Evolutionary conservation across 257 asterid genomes (phyloP).

Genomic region (Cynanchum wilfordii): DNA sequence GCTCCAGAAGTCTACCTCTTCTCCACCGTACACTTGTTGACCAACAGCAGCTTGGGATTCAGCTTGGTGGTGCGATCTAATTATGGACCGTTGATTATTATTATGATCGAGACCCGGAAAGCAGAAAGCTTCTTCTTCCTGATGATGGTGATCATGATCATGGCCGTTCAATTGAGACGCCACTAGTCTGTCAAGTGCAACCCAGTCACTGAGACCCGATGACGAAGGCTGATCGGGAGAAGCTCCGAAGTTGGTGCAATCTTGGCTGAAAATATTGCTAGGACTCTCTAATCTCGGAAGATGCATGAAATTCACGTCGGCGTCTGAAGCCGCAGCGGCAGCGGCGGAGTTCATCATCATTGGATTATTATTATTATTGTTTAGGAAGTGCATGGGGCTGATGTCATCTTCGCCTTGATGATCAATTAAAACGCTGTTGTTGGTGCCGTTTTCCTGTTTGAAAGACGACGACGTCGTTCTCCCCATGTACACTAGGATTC

Average conservation of each 20-base stretch:
- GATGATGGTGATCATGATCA: constrained; percentile 15
- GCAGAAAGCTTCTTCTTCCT: constrained; percentile 36
- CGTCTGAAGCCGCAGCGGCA: too few species aligned
- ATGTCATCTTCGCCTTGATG: not conserved
- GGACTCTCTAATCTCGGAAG: constrained; percentile 61
- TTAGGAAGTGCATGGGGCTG: constrained; percentile 10
- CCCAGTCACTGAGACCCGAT: constrained; percentile 45
- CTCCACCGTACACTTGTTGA: constrained; percentile 25
- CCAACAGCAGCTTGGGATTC: not conserved
- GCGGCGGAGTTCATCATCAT: constrained; percentile 1
- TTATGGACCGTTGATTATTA: constrained; percentile 9
- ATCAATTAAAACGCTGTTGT: not conserved
- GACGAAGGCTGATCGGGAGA: constrained; percentile 5
- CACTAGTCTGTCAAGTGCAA: constrained; percentile 64
- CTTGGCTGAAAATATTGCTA: constrained; percentile 18
- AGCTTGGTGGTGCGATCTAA: constrained; percentile 24
- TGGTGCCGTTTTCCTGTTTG: constrained; percentile 42
- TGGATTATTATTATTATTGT: not conserved
- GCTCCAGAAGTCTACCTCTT: constrained; percentile 62
- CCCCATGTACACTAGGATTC: constrained; percentile 74
- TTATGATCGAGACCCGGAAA: constrained; percentile 40
- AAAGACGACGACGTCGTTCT: constrained; percentile 24
- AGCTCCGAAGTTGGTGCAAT: constrained; percentile 22
- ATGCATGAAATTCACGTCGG: constrained; percentile 42
- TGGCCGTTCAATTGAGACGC: constrained; percentile 90